Percentiles rank a stretch among this genome's conserved stretches.
These are phyloP conservation scores for Spiraea crenata DNA, from an alignment of 331 rosid species.

Conservation along the genomic window DNA sequence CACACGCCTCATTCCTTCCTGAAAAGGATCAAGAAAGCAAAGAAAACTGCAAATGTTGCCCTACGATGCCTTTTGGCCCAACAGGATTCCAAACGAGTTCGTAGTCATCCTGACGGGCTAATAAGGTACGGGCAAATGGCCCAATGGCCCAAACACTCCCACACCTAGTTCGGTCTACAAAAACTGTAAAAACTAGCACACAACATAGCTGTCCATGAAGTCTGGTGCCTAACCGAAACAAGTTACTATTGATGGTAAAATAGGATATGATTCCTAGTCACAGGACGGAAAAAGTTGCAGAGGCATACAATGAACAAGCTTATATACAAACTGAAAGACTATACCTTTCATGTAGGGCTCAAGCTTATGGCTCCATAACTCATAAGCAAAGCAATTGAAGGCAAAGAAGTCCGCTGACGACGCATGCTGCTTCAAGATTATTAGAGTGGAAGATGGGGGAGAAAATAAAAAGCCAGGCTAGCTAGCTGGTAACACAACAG, in stretches of 20 bases:
- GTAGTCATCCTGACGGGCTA: too few relatives aligned
- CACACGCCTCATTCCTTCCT: too few relatives aligned
- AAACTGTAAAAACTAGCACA: too few relatives aligned
- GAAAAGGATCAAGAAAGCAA: too few relatives aligned
- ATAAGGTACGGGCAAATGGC: too few relatives aligned
- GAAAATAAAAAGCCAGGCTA: constrained; percentile 24
- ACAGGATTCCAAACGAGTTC: too few relatives aligned
- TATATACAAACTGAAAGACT: constrained; percentile 45
- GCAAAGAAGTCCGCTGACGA: constrained; percentile 9
- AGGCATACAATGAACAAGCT: constrained; percentile 35
- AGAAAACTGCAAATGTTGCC: too few relatives aligned
- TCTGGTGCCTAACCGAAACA: too few relatives aligned
- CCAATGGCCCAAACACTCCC: too few relatives aligned
- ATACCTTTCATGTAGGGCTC: constrained; percentile 30
- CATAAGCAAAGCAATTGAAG: not conserved
- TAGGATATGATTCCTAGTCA: not conserved
- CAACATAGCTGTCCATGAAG: too few relatives aligned
- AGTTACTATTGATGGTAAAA: not conserved
- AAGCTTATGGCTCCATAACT: constrained; percentile 24
- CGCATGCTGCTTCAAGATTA: constrained; percentile 36
- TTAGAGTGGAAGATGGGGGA: not conserved
- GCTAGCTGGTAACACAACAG: constrained; percentile 11
- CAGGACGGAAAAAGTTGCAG: constrained; percentile 33
- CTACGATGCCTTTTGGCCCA: too few relatives aligned
- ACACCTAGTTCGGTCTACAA: too few relatives aligned